Base-by-base conservation (phyloP, 2,329 filamentous ascomycete species). In the Didymella pomorum region DNA sequence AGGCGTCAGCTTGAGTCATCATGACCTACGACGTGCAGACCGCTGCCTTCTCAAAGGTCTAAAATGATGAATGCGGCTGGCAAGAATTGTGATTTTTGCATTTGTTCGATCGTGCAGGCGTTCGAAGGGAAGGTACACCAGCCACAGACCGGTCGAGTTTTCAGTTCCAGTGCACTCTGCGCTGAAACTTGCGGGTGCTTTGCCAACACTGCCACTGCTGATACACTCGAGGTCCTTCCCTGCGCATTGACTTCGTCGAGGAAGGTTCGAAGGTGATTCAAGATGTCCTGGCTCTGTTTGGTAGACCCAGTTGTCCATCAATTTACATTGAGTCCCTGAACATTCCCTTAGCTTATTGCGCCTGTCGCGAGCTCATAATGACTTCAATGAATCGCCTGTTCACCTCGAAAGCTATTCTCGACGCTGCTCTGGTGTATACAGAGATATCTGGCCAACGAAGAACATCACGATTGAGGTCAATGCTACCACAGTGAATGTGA, bases 401-500 rank as follows among this genome's bases (percentile, higher is more conserved):
- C 23, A 25, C 21, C 20, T 26, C 8, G 18, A 21, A 11, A 20
- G 18, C 26, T 47, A 58, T 29, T 58, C 56, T 20, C 56, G 45
- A 25, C 56, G 56, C 39, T 58, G 50, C 23, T 58, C 31, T 20
- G 62, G 58, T 1, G 59, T 52, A 41, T 67, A 69, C 1, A 71
- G 53, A n/a, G 64, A 59, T 6, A 69, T 33, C 28, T 71, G 69
- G 4, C 68, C 67, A 11, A 49, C 54, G 29, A 69, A 64, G 46
- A 69, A 71, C 4, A 66, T 28, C 1, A 57, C 31, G 21, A 71
- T 68, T 4, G 60, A 60, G 1, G 62, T 35, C 4, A 58, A 21
- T 11, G 62, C 67, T 7, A 71, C 59, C 8, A 70, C 37, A 1
- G 64, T 65, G 31, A 65, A 70, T 3, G 61, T 67, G 7, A 69